Conservation (phyloP, 257 asterid genomes). For the Hygrophila difformis region DNA sequence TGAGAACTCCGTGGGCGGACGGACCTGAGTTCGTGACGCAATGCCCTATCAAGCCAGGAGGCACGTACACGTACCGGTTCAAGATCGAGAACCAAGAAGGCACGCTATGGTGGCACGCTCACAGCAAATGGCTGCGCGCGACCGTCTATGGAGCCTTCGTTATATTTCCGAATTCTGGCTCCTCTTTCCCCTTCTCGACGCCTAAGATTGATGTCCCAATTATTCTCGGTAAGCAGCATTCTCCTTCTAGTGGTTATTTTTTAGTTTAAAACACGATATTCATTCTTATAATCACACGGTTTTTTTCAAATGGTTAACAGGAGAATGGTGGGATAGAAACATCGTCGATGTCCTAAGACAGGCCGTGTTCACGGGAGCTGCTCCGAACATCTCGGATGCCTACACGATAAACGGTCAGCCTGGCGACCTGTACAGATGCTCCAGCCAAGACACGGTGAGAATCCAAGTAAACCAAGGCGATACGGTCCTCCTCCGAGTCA, state of each 20-base stretch:
- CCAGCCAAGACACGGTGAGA: constrained; percentile 35
- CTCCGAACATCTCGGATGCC: constrained; percentile 69
- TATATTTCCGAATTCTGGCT: constrained; percentile 42
- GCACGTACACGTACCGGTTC: constrained; percentile 49
- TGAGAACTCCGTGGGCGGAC: constrained; percentile 77
- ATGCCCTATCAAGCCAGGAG: constrained; percentile 63
- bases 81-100: constrained; percentile 58
- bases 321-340: constrained; percentile 80
- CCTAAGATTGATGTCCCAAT: constrained; percentile 50
- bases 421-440: constrained; percentile 60
- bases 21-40: constrained; percentile 69
- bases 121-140: constrained; percentile 61
- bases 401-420: constrained; percentile 81
- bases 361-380: constrained; percentile 55
- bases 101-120: constrained; percentile 84
- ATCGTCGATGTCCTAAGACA: constrained; percentile 41
- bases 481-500: constrained; percentile 42
- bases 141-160: constrained; percentile 70
- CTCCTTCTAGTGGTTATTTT: too few species aligned
- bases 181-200: constrained; percentile 35
- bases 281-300: background rate
- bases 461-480: constrained; percentile 38
- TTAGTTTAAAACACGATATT: too few species aligned
- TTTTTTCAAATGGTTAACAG: constrained; percentile 19
- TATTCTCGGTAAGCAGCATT: constrained; percentile 35